Evolutionary conservation across 768 basidiomycete species (phyloP), one percentile per base, ranked within the genome.

Genomic region (Brasilioporus rufonigricans): DNA sequence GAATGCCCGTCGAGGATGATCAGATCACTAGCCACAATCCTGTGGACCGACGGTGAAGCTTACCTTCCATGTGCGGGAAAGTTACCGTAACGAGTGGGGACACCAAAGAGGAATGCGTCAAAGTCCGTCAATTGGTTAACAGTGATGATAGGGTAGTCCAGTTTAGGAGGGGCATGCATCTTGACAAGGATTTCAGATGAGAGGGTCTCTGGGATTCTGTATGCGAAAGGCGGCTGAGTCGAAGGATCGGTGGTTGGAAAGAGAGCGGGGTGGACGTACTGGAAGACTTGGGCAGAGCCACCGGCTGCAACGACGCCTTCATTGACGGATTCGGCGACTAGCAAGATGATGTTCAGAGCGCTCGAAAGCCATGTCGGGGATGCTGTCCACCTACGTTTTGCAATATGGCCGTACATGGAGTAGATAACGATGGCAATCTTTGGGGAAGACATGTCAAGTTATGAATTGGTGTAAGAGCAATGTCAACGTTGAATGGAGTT

Each of bases 201-300:
- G 51, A 96, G 85, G 3, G 91, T 95, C 74, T 95, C 93, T 46
- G 82, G 68, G 54, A 95, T 80, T 69, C 89, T 91, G 29, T 13
- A 24, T n/a, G 26, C 32, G n/a, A 23, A 16, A 39, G 54, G 6
- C 5, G 21, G 14, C 9, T 8, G 10, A 4, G 31, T 13, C 19
- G 26, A 39, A 24, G 8, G 12, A 18, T 33, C 14, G 18, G 32
- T n/a, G 2, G 18, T 16, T 5, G 5, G 10, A 4, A 10, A 18
- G 23, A 31, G 29, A 11, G 16, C 10, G 1, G 7, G n/a, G 41
- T 4, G 35, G 9, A 76, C 80, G 55, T 60, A 85, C 84, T 85
- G 83, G 67, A 73, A 81, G 57, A 86, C 81, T 36, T 65, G 67
- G 12, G 75, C 80, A 4, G 70, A 65, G 5, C 85, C 85, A 19